phyloP scores from a whole-genome alignment of 2,329 filamentous ascomycete species.

The Coniochaeta sp. region DNA sequence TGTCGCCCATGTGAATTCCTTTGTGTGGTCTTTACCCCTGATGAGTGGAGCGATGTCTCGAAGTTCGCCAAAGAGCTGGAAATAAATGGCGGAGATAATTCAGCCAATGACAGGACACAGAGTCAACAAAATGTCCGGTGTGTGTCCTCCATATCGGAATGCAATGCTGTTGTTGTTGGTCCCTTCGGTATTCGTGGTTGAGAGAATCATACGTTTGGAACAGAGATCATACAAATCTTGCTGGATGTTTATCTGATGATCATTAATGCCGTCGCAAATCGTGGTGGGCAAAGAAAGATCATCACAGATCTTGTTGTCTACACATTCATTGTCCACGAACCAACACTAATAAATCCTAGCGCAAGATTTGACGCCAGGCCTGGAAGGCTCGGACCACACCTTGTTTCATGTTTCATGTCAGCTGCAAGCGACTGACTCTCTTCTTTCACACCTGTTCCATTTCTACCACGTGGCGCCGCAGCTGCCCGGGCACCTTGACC shows the following conservation, averaged over 20 bases:
- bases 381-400: too few relatives aligned
- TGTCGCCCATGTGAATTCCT: not conserved
- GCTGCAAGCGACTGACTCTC: too few relatives aligned
- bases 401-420: too few relatives aligned
- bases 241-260: not conserved
- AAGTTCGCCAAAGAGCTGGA: not conserved
- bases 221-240: not conserved
- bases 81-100: not conserved
- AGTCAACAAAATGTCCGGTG: not conserved
- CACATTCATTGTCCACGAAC: not conserved
- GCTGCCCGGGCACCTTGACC: too few relatives aligned
- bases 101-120: not conserved
- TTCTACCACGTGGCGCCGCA: too few relatives aligned
- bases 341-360: not conserved
- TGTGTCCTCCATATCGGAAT: not conserved
- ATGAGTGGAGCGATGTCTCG: not conserved
- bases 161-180: too few relatives aligned
- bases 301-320: not conserved
- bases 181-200: too few relatives aligned
- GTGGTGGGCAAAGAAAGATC: not conserved
- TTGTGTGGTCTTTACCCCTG: not conserved
- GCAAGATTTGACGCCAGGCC: not conserved
- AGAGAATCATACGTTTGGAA: too few relatives aligned
- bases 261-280: not conserved
- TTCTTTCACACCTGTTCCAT: too few relatives aligned